phyloP scores from a whole-genome alignment of 495 filamentous ascomycete species.

The Tuber magnatum region DNA sequence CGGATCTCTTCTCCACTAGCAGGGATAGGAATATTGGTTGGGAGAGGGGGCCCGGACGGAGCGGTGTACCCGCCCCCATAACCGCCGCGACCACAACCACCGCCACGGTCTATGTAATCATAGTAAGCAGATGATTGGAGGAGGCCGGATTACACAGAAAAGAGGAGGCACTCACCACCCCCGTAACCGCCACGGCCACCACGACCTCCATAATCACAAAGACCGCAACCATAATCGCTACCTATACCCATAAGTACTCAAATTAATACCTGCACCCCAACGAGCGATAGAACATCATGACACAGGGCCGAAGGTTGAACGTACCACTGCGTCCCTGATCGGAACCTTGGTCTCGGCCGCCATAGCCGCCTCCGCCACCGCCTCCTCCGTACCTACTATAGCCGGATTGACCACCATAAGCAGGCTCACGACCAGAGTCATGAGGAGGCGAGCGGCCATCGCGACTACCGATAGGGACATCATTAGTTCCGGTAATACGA shows the following conservation, averaged over 20 bases:
- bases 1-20: slow-evolving; percentile 1
- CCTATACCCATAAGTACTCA: slow-evolving; percentile 1
- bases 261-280: neutral
- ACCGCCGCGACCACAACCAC: slow-evolving; percentile 3
- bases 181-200: neutral
- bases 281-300: neutral
- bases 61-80: neutral
- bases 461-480: neutral
- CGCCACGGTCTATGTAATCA: neutral
- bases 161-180: neutral
- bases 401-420: neutral
- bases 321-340: neutral
- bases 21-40: slow-evolving; percentile 16
- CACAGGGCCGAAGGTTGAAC: neutral
- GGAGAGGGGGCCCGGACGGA: slow-evolving; percentile 18
- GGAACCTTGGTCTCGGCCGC: slow-evolving; percentile 4
- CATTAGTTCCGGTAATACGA: neutral
- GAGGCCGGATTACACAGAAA: neutral
- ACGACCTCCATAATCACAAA: slow-evolving; percentile 2
- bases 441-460: neutral
- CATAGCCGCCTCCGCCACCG: slow-evolving; percentile 6
- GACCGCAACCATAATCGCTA: neutral
- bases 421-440: neutral
- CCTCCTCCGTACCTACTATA: neutral
- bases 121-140: neutral